phyloP scores from a whole-genome alignment of 495 filamentous ascomycete genomes.

The Aspergillus campestris region DNA sequence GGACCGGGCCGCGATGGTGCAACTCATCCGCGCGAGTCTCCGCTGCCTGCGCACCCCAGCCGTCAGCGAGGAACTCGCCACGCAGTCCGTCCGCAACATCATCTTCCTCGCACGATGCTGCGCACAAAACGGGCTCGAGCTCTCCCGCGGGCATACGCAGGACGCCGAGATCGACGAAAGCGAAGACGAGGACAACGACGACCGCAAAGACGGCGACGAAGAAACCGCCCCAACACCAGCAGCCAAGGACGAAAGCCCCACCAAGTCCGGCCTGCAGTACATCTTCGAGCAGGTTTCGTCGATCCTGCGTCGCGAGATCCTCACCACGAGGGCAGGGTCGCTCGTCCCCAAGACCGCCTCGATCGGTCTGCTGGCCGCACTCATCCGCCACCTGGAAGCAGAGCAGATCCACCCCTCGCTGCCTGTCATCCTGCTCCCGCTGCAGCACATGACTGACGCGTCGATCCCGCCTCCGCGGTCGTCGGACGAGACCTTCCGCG shows the following conservation, averaged over 20 bases:
- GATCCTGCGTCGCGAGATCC: slow-evolving; percentile 68
- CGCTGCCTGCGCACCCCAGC: slow-evolving; percentile 57
- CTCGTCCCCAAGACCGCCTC: slow-evolving; percentile 66
- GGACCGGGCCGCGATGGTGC: slow-evolving; percentile 52
- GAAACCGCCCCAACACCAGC: slow-evolving; percentile 17
- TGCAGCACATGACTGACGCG: slow-evolving; percentile 77
- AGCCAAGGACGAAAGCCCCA: slow-evolving; percentile 17
- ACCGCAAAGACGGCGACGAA: slow-evolving; percentile 21
- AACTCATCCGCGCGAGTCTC: slow-evolving; percentile 54
- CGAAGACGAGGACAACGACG: slow-evolving; percentile 30
- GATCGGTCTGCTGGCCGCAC: slow-evolving; percentile 59
- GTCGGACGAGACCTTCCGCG: slow-evolving; percentile 55
- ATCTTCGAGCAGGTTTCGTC: slow-evolving; percentile 67
- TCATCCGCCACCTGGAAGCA: slow-evolving; percentile 47
- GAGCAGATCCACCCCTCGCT: slow-evolving; percentile 52
- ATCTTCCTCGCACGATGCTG: slow-evolving; percentile 66
- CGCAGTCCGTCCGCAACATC: slow-evolving; percentile 66
- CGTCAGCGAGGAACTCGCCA: slow-evolving; percentile 58
- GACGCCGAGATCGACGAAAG: slow-evolving; percentile 27
- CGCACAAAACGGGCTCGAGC: slow-evolving; percentile 52
- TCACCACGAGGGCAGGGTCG: slow-evolving; percentile 49
- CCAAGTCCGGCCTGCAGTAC: slow-evolving; percentile 52
- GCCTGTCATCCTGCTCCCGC: slow-evolving; percentile 59
- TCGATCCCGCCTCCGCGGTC: slow-evolving; percentile 61
- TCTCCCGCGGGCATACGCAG: slow-evolving; percentile 28